These are phyloP conservation scores for Scleroderma citrinum DNA, from an alignment of 768 basidiomycete genomes.

Conservation along the genomic window DNA sequence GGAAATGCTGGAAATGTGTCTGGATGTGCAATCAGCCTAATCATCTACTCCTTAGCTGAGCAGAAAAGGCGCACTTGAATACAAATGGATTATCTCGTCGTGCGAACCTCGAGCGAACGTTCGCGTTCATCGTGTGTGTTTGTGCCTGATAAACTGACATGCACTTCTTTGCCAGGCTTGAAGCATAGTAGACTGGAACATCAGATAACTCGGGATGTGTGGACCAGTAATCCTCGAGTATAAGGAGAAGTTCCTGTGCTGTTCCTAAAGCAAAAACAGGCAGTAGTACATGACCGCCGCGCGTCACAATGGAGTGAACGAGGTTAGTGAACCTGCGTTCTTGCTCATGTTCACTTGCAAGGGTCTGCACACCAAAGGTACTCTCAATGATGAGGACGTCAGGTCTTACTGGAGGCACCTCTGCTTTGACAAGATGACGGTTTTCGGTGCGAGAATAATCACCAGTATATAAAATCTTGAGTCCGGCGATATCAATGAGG, in stretches of 20 bases:
- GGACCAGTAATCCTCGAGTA: constrained; percentile 95
- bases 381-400: constrained; percentile 96
- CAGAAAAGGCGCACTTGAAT: constrained; percentile 69
- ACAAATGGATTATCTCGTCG: constrained; percentile 96
- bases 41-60: background rate
- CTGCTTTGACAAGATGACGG: constrained; percentile 91
- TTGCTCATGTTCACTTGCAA: constrained; percentile 82
- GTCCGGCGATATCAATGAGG: constrained; percentile 89
- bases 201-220: constrained; percentile 88
- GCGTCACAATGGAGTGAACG: constrained; percentile 86
- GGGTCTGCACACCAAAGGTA: constrained; percentile 90
- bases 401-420: constrained; percentile 82
- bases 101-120: constrained; percentile 85
- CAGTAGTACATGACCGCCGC: constrained; percentile 91
- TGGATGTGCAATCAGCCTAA: constrained; percentile 19
- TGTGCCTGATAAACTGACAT: constrained; percentile 98
- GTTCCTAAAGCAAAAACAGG: constrained; percentile 93
- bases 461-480: constrained; percentile 92
- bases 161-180: constrained; percentile 87
- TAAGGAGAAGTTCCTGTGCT: constrained; percentile 87
- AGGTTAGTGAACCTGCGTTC: constrained; percentile 83
- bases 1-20: constrained; percentile 75
- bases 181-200: constrained; percentile 92
- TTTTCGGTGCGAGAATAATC: constrained; percentile 98
- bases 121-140: constrained; percentile 94